Conservation (phyloP, 768 basidiomycete species). For the Podaxis sp. region DNA sequence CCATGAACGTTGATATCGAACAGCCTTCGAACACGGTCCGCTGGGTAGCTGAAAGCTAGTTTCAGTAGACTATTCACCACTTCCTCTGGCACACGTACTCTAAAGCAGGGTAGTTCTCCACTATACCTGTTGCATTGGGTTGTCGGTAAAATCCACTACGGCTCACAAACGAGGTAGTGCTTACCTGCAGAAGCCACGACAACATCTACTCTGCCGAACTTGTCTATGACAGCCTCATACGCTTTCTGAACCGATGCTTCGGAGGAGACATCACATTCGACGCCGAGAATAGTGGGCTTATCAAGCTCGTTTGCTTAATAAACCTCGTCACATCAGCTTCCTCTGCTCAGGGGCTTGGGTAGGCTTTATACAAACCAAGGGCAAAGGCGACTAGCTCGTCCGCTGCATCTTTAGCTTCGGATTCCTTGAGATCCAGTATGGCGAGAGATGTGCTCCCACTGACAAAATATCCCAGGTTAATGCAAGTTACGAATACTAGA, state of each 20-base stretch:
- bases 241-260: conserved; percentile 77
- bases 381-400: conserved; percentile 51
- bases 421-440: conserved; percentile 77
- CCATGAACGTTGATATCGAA: conserved; percentile 96
- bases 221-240: conserved; percentile 61
- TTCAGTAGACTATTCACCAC: not conserved
- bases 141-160: not conserved
- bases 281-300: conserved; percentile 65
- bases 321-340: conserved; percentile 19
- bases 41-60: conserved; percentile 63
- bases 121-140: conserved; percentile 58
- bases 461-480: conserved; percentile 1
- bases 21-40: conserved; percentile 77
- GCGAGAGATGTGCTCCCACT: conserved; percentile 82
- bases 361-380: conserved; percentile 16
- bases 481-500: not conserved
- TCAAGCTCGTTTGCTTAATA: conserved; percentile 53
- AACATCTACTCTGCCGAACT: conserved; percentile 70
- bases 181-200: conserved; percentile 88
- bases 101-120: conserved; percentile 85
- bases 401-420: conserved; percentile 66
- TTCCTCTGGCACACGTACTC: conserved; percentile 50
- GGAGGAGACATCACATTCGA: conserved; percentile 86
- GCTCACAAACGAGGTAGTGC: conserved; percentile 13
- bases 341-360: not conserved